A percentile compares a stretch with the other conserved stretches of the same genome.
phyloP scores from a whole-genome alignment of 768 basidiomycete species.

The Agrocybe praecox region DNA sequence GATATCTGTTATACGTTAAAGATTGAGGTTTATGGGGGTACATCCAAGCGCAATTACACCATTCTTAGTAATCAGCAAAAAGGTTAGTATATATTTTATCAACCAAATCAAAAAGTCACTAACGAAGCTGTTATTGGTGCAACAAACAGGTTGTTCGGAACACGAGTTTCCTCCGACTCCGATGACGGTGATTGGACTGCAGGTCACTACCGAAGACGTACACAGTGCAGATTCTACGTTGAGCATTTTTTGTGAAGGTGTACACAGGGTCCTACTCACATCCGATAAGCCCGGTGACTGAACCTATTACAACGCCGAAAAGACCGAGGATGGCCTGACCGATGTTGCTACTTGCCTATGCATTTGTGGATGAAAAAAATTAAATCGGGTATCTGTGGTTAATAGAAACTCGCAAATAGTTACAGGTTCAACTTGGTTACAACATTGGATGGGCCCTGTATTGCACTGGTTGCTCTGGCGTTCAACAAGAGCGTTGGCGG shows the following conservation, averaged over 20 bases:
- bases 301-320: conserved; percentile 21
- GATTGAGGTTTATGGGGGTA: conserved; percentile 26
- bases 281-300: conserved; percentile 13
- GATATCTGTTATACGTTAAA: conserved; percentile 7
- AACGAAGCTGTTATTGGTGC: conserved; percentile 27
- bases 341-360: neutral
- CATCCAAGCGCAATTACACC: conserved; percentile 31
- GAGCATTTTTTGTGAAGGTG: neutral
- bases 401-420: too few relatives aligned
- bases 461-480: conserved; percentile 20
- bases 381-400: neutral
- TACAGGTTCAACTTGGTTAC: conserved; percentile 21
- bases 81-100: neutral
- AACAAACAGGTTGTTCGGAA: conserved; percentile 29
- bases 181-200: conserved; percentile 27
- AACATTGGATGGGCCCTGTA: conserved; percentile 29
- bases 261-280: neutral
- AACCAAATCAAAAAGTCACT: neutral
- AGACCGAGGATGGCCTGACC: conserved; percentile 21
- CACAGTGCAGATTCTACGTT: neutral
- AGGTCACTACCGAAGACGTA: conserved; percentile 18
- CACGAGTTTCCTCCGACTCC: conserved; percentile 24
- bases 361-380: too few relatives aligned
- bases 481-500: neutral
- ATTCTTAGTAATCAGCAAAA: conserved; percentile 10